Base-by-base conservation (phyloP, 495 filamentous ascomycete species). In the Annulohypoxylon maeteangense region DNA sequence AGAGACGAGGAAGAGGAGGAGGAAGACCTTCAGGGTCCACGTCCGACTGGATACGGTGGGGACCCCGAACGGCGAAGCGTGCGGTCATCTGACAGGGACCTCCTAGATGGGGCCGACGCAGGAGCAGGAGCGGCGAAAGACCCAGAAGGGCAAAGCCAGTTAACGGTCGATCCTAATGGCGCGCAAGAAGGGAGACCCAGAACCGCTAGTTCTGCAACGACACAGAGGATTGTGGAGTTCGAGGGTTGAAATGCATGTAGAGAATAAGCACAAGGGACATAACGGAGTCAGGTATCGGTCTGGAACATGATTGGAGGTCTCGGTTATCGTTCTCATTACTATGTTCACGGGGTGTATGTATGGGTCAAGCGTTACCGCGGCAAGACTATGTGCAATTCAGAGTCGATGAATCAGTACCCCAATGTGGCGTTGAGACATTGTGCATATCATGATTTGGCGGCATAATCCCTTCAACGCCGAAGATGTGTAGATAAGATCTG, bases 41-140 rank as follows among this genome's bases (percentile, higher is more conserved):
- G 72, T 36, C 55, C 71, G 36, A 48, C 71, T 29, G 63, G 73
- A 51, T 70, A 75, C 74, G 60, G 78, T 53, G 56, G 73, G 18
- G 76, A 79, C 22, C 65, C 70, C 6, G 82, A 91, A 77, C 87
- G 87, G 27, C 83, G 85, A 67, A 90, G 87, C 47, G 87, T 94
- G 45, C 83, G 87, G 16, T 91, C 89, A n/a, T 87, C 87, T 42
- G 92, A 95, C 76, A 78, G 90, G 55, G 93, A 95, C 80, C 75
- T 97, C 10, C 81, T 97, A 1, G 90, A 92, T 68, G 93, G 93
- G 2, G 91, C 89, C 12, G 92, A 95, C 78, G 91, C 91, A 5
- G 88, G 88, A 71, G 90, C 85, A 23, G 82, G 79, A n/a, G 74
- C 70, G n/a, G 48, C 59, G 2, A 81, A 81, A 62, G 60, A 44